Conservation (phyloP, 2,329 filamentous ascomycete species). For the Verticillium longisporum region DNA sequence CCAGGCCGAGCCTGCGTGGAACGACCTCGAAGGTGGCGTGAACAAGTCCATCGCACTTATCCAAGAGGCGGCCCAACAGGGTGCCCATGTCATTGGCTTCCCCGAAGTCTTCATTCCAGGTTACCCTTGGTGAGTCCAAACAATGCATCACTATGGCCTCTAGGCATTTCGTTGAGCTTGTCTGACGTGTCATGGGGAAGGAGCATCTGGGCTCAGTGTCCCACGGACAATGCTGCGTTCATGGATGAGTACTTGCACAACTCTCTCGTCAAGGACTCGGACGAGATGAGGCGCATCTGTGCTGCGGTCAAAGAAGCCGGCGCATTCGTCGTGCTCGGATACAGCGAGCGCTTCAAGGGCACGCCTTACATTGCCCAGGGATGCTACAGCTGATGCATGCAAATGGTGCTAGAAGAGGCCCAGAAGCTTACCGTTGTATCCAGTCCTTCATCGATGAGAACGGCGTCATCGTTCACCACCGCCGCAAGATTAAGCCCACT, state of each 20-base stretch:
- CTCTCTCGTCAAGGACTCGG: slow-evolving; percentile 28
- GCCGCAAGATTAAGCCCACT: slow-evolving; percentile 44
- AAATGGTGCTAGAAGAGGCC: neutral
- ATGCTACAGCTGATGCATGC: neutral
- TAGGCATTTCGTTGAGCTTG: neutral
- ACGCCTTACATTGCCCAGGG: slow-evolving; percentile 40
- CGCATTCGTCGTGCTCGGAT: slow-evolving; percentile 38
- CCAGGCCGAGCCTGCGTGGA: slow-evolving; percentile 18
- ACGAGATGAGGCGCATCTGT: slow-evolving; percentile 34
- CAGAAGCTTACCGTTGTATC: neutral
- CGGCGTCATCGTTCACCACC: slow-evolving; percentile 36
- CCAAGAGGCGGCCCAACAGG: slow-evolving; percentile 19
- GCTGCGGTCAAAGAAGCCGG: slow-evolving; percentile 37
- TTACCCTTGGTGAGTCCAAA: slow-evolving; percentile 32
- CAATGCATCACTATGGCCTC: neutral
- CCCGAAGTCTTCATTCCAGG: slow-evolving; percentile 38
- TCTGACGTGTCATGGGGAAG: slow-evolving; percentile 3
- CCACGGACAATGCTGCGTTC: slow-evolving; percentile 25
- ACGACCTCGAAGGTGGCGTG: slow-evolving; percentile 23
- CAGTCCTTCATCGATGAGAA: slow-evolving; percentile 41
- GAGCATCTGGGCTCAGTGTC: slow-evolving; percentile 20
- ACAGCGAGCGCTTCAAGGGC: slow-evolving; percentile 38
- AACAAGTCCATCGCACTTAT: slow-evolving; percentile 26
- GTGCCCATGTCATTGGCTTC: slow-evolving; percentile 29
- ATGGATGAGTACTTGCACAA: slow-evolving; percentile 38